Evolutionary conservation across 2,329 filamentous ascomycete genomes (phyloP), one percentile per base, ranked within the genome.

Genomic region (Daldinia sp.): DNA sequence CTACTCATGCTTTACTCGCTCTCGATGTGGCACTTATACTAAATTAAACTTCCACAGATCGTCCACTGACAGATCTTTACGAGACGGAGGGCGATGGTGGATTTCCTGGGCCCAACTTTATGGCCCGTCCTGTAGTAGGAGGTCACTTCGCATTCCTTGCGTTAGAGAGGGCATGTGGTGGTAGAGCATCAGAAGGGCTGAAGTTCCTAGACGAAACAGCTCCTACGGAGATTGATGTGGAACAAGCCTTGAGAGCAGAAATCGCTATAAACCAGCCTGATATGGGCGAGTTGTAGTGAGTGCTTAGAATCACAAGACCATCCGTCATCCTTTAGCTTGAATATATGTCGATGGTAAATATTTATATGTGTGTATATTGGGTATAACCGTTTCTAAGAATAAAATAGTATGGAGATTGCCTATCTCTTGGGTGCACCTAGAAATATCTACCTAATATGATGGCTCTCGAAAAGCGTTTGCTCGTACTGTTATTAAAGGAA

Each of bases 81-180:
- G 87, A 92, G 51, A 97, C 93, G 0, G 92, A 96, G 77, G 92
- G 90, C 5, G 81, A 87, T 39, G 93, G 93, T 1, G 90, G 88
- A 4, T 97, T 91, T 75, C 92, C 93, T 0, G 90, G 89, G 0
- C 87, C 90, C 13, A 85, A 86, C 60, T 97, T 97, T 83, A 93
- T 92, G 80, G 93, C 93, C 1, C 83, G 93, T 46, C 93, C 93
- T 0, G 93, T 97, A 4, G 89, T 95, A 15, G 93, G 93, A 13
- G 93, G 92, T 0, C 93, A 96, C 81, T 97, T 96, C 83, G 91
- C 93, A 1, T 93, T 94, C 76, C 82, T 97, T 77, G 91, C 93
- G n/a, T 81, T 97, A 51, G 90, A 93, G 80, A 86, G 91, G 74
- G 93, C 92, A 26, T 97, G 93, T 81, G 90, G 87, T 1, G 92